phyloP scores from a whole-genome alignment of 2,329 filamentous ascomycete species.

The Alternaria sp. region DNA sequence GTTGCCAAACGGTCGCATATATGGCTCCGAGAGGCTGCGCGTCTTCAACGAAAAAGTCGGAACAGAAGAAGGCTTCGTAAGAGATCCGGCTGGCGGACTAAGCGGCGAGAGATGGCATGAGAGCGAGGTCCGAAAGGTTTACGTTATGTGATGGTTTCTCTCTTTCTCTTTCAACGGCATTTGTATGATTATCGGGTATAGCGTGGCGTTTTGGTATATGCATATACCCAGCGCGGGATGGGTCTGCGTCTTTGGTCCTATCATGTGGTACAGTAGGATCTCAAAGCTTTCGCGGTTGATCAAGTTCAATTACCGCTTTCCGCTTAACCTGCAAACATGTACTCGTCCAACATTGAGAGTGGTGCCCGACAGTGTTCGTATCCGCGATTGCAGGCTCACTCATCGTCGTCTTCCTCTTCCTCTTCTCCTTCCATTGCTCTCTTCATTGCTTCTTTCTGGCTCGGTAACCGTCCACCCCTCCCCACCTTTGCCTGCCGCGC shows the following conservation, averaged over 20 bases:
- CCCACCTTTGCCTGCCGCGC: slow-evolving; percentile 24
- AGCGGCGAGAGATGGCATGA: slow-evolving; percentile 61
- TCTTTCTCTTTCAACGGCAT: not conserved
- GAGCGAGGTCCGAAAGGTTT: slow-evolving; percentile 82
- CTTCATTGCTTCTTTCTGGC: slow-evolving; percentile 21
- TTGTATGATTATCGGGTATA: slow-evolving; percentile 3
- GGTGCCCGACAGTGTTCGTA: not conserved
- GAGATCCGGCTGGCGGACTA: slow-evolving; percentile 74
- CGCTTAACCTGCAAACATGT: not conserved
- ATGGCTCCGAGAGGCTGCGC: slow-evolving; percentile 77
- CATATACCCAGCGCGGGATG: slow-evolving; percentile 6
- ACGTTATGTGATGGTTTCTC: slow-evolving; percentile 70
- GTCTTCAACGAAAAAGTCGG: slow-evolving; percentile 83
- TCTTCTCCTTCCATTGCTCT: slow-evolving; percentile 24
- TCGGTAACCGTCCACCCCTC: slow-evolving; percentile 16
- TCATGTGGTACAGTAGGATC: not conserved
- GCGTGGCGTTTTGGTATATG: slow-evolving; percentile 9
- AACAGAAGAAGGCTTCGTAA: slow-evolving; percentile 70
- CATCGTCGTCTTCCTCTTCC: slow-evolving; percentile 8
- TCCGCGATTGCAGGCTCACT: not conserved
- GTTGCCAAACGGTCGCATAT: slow-evolving; percentile 86
- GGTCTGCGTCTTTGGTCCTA: not conserved
- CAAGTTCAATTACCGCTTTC: not conserved
- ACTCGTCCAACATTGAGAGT: not conserved
- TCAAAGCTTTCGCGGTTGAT: not conserved